Evolutionary conservation across 371 early-diverging fungal species (phyloP).

Genomic region (Mortierella polycephala): DNA sequence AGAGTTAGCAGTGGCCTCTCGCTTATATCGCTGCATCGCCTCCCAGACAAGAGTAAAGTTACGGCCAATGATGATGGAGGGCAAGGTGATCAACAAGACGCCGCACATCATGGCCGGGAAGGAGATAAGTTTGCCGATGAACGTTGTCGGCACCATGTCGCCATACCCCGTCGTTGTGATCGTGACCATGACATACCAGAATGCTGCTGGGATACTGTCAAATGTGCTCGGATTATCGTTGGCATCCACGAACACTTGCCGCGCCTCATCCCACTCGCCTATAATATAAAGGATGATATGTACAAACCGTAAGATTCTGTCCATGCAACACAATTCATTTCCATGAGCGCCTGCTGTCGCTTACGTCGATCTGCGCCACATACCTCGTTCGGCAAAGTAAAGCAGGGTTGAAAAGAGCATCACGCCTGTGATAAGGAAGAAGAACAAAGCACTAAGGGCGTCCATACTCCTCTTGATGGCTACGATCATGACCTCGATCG

Average conservation of each 20-base stretch:
- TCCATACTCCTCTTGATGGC: constrained; percentile 83
- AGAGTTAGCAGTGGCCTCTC: constrained; percentile 34
- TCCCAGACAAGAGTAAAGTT: constrained; percentile 92
- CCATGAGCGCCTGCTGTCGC: background rate
- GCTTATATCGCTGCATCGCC: constrained; percentile 65
- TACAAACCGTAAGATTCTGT: background rate
- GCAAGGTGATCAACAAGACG: constrained; percentile 85
- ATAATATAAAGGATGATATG: background rate
- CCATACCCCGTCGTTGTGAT: constrained; percentile 91
- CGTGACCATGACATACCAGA: constrained; percentile 87
- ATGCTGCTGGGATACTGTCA: constrained; percentile 85
- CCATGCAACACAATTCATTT: no score
- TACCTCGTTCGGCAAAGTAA: constrained; percentile 88
- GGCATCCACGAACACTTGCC: constrained; percentile 71
- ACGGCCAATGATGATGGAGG: constrained; percentile 89
- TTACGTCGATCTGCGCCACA: background rate
- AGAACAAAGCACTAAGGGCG: constrained; percentile 81
- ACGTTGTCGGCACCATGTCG: constrained; percentile 87
- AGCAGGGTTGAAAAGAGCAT: constrained; percentile 81
- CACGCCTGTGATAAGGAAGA: constrained; percentile 79
- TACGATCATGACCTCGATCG: constrained; percentile 88
- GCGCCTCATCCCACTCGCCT: constrained; percentile 77
- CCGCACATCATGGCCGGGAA: constrained; percentile 90
- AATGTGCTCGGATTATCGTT: constrained; percentile 64
- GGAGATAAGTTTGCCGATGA: constrained; percentile 84